These are phyloP conservation scores for Beauveria australis DNA, from an alignment of 2,329 filamentous ascomycete species.

Conservation along the genomic window DNA sequence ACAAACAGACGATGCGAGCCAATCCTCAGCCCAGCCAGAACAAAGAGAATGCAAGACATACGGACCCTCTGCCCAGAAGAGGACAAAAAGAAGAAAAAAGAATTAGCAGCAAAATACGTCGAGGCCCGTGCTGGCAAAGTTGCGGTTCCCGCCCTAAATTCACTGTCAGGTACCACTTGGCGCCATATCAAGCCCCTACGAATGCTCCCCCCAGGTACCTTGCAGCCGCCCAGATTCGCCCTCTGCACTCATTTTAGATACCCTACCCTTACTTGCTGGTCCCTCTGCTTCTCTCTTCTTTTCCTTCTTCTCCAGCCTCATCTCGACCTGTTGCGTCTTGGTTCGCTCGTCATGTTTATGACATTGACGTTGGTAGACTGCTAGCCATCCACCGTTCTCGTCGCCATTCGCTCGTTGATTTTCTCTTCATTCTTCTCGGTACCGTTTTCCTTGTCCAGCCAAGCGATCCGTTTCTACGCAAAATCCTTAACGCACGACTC, in stretches of 20 bases:
- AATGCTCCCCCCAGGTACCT: too few species aligned
- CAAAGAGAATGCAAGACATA: neutral
- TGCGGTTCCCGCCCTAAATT: too few species aligned
- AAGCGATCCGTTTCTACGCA: slow-evolving; percentile 2
- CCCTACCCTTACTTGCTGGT: neutral
- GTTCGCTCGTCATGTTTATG: slow-evolving; percentile 19
- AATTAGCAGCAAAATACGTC: neutral
- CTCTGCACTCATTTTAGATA: neutral
- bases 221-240: neutral
- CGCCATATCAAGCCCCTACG: too few species aligned
- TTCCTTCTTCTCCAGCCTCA: slow-evolving; percentile 11
- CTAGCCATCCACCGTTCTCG: neutral
- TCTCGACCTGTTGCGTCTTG: slow-evolving; percentile 10
- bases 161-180: too few species aligned
- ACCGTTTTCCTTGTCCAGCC: neutral
- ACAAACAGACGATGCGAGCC: neutral
- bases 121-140: too few species aligned
- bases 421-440: neutral
- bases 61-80: neutral
- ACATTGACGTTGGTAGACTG: slow-evolving; percentile 14
- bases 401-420: slow-evolving; percentile 11
- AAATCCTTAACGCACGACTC: neutral
- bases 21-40: neutral
- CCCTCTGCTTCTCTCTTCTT: neutral
- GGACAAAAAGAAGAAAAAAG: too few species aligned